Evolutionary conservation across 768 basidiomycete species (phyloP).

Genomic region (Psilocybe sp.): DNA sequence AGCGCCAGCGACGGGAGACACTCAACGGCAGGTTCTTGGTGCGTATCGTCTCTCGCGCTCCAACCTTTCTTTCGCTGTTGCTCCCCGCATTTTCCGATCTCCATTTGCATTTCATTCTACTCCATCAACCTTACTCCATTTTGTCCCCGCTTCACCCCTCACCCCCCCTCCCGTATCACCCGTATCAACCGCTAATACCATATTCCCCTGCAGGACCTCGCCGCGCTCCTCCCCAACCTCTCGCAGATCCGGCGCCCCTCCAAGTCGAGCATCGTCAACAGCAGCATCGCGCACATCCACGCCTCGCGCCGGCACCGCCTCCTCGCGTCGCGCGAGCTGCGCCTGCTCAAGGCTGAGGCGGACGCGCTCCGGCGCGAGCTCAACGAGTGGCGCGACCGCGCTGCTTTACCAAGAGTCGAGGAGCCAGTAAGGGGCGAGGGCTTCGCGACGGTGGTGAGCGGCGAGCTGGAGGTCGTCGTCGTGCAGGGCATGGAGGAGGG

Average conservation of each 20-base stretch:
- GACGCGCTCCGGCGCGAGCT: slow-evolving; percentile 88
- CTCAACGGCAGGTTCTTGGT: slow-evolving; percentile 91
- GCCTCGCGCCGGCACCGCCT: slow-evolving; percentile 78
- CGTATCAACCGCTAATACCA: slow-evolving; percentile 2
- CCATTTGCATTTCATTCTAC: background rate
- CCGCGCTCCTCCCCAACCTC: slow-evolving; percentile 86
- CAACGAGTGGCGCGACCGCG: slow-evolving; percentile 88
- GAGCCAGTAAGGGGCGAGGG: slow-evolving; percentile 72
- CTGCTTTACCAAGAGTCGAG: slow-evolving; percentile 66
- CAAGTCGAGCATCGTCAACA: slow-evolving; percentile 96
- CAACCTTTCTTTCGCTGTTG: background rate
- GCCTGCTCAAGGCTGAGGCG: slow-evolving; percentile 73
- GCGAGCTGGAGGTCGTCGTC: slow-evolving; percentile 66
- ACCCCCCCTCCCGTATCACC: background rate
- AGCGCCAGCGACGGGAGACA: slow-evolving; percentile 89
- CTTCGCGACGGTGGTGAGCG: slow-evolving; percentile 66
- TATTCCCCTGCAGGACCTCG: slow-evolving; percentile 66
- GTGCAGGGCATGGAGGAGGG: slow-evolving; percentile 49
- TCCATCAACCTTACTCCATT: background rate
- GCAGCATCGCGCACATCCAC: slow-evolving; percentile 86
- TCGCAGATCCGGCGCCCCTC: slow-evolving; percentile 90
- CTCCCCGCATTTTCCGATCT: background rate
- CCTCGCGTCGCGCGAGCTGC: slow-evolving; percentile 79
- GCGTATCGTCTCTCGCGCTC: no score
- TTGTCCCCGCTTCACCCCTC: slow-evolving; percentile 1